Conservation (phyloP, 306 rosid genomes). For the Inga leiocalycina region DNA sequence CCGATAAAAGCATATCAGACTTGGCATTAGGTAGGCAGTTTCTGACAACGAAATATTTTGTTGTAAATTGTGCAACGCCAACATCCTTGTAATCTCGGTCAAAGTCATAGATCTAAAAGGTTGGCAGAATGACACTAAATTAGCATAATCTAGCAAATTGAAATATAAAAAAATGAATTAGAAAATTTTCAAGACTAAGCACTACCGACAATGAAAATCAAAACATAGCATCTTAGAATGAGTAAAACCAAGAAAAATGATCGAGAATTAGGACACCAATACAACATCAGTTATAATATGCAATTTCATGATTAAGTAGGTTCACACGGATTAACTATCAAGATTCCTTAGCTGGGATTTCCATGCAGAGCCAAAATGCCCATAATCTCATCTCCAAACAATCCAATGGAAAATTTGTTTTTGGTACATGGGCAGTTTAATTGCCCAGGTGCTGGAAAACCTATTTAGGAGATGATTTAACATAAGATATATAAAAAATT, state of each 20-base stretch:
- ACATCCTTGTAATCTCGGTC: slow-evolving; percentile 99
- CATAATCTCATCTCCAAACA: not conserved
- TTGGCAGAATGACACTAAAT: slow-evolving; percentile 35
- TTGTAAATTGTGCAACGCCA: slow-evolving; percentile 89
- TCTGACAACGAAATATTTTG: slow-evolving; percentile 90
- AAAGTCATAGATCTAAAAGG: slow-evolving; percentile 78
- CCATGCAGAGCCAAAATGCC: not conserved
- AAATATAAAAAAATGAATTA: slow-evolving; percentile 18
- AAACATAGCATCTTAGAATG: not conserved
- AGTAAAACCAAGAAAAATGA: not conserved
- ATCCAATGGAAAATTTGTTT: not conserved
- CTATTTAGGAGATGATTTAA: not conserved
- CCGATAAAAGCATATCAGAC: slow-evolving; percentile 96
- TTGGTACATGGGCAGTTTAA: not conserved
- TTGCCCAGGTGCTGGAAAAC: not conserved
- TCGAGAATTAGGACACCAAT: not conserved
- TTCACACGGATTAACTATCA: not conserved
- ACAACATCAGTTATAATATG: not conserved
- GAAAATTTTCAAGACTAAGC: slow-evolving; percentile 23
- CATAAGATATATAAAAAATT: not conserved
- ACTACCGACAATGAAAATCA: slow-evolving; percentile 1
- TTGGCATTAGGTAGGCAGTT: slow-evolving; percentile 86
- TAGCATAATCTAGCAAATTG: slow-evolving; percentile 37
- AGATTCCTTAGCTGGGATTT: not conserved
- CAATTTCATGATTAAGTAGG: not conserved